A percentile compares a stretch with the other conserved stretches of the same genome.
phyloP scores from a whole-genome alignment of 352 stramenopile genomes.

The Globisporangium canariense region DNA sequence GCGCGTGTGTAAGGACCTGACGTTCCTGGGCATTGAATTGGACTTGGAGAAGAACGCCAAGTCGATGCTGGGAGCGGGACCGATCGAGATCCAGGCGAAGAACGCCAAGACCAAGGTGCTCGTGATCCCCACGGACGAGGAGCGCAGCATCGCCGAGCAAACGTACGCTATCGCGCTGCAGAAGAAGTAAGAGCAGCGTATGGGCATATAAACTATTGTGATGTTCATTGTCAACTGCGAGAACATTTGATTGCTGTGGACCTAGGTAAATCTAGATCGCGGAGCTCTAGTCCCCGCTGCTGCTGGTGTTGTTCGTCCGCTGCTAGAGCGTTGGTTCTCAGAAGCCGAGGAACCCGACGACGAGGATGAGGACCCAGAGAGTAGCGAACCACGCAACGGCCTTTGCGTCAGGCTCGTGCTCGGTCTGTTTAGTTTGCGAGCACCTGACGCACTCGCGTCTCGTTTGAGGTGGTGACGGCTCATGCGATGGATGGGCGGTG shows the following conservation, averaged over 20 bases:
- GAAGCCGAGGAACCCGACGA: neutral
- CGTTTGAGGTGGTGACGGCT: neutral
- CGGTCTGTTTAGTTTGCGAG: slow-evolving; percentile 1
- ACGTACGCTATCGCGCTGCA: slow-evolving; percentile 63
- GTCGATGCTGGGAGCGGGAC: slow-evolving; percentile 55
- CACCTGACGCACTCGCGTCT: too few relatives aligned
- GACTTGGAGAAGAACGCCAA: slow-evolving; percentile 68
- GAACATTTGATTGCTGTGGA: neutral
- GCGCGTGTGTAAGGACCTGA: slow-evolving; percentile 59
- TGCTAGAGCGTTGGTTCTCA: neutral
- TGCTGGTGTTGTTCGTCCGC: neutral
- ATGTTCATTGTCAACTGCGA: too few relatives aligned
- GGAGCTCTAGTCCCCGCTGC: neutral
- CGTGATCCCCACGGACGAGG: slow-evolving; percentile 89
- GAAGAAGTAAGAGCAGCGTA: slow-evolving; percentile 20
- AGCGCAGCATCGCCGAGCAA: slow-evolving; percentile 87
- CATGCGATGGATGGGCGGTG: slow-evolving; percentile 7
- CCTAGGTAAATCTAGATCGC: neutral
- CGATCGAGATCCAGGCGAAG: slow-evolving; percentile 54
- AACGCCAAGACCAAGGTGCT: slow-evolving; percentile 64
- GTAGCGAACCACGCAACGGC: slow-evolving; percentile 7
- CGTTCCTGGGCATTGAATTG: slow-evolving; percentile 68
- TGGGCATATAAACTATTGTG: too few relatives aligned
- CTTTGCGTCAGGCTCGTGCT: slow-evolving; percentile 6
- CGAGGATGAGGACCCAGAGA: slow-evolving; percentile 3